A percentile compares a stretch with the other conserved stretches of the same genome.
Conservation (phyloP, 805 yeast species). For the Aciculoconidium aculeatum region DNA sequence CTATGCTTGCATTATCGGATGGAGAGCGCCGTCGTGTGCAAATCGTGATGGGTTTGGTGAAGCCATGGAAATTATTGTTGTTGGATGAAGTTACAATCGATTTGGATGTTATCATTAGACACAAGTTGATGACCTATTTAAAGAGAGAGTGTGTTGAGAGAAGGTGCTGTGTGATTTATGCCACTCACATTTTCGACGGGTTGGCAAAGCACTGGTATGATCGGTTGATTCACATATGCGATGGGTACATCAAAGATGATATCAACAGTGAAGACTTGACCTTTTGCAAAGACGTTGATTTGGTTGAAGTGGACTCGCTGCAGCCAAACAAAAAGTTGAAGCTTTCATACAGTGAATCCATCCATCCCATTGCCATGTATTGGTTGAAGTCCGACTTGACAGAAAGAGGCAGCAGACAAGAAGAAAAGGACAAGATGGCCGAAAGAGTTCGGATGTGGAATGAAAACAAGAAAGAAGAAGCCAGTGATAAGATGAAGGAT, state of each 20-base stretch:
- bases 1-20: constrained; percentile 87
- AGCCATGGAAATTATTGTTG: constrained; percentile 85
- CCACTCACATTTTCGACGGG: constrained; percentile 97
- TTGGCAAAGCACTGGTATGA: constrained; percentile 82
- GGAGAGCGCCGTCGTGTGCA: constrained; percentile 96
- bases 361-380: constrained; percentile 67
- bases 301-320: constrained; percentile 12
- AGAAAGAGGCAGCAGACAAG: constrained; percentile 50
- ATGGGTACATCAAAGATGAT: constrained; percentile 49
- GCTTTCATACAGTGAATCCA: constrained; percentile 42
- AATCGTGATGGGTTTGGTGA: constrained; percentile 83
- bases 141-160: constrained; percentile 66
- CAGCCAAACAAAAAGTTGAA: constrained; percentile 24
- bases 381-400: constrained; percentile 57
- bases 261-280: constrained; percentile 23
- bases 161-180: constrained; percentile 75
- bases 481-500: constrained; percentile 32
- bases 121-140: constrained; percentile 64
- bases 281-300: constrained; percentile 28
- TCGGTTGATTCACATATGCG: constrained; percentile 66
- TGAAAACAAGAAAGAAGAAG: constrained; percentile 31
- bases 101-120: constrained; percentile 86
- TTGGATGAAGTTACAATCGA: constrained; percentile 97
- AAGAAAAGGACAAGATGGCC: constrained; percentile 31
- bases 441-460: constrained; percentile 53